Evolutionary conservation across 1,284 basidiomycete genomes (phyloP).

Genomic region (Ceratobasidium papillatum): DNA sequence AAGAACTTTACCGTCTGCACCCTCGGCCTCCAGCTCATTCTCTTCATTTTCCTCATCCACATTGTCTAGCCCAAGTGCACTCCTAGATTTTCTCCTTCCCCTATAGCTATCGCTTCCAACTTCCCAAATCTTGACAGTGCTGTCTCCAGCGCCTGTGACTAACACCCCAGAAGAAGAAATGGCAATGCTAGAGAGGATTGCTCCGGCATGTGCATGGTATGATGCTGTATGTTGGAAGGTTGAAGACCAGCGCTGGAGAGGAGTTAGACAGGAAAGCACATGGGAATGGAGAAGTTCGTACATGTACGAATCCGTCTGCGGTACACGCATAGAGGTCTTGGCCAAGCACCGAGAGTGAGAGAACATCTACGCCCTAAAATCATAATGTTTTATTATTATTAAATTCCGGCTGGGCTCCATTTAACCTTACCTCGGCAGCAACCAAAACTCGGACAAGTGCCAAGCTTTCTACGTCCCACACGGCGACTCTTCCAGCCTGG

Average conservation of each 20-base stretch:
- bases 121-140: slow-evolving; percentile 81
- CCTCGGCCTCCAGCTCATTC: slow-evolving; percentile 7
- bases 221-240: slow-evolving; percentile 84
- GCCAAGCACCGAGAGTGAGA: slow-evolving; percentile 78
- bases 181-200: slow-evolving; percentile 76
- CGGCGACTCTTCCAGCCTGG: slow-evolving; percentile 91
- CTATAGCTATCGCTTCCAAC: slow-evolving; percentile 25
- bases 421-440: slow-evolving; percentile 73
- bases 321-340: slow-evolving; percentile 85
- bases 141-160: slow-evolving; percentile 86
- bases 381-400: neutral
- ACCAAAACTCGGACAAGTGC: slow-evolving; percentile 87
- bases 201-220: slow-evolving; percentile 82
- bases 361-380: slow-evolving; percentile 74
- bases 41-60: neutral
- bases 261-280: neutral
- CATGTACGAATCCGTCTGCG: slow-evolving; percentile 82
- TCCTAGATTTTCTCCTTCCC: slow-evolving; percentile 1
- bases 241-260: slow-evolving; percentile 73
- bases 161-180: slow-evolving; percentile 51
- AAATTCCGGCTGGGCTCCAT: neutral
- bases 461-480: slow-evolving; percentile 91
- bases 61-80: neutral
- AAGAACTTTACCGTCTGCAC: slow-evolving; percentile 8
- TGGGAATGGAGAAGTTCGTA: slow-evolving; percentile 50